Base-by-base conservation (phyloP, 495 filamentous ascomycete genomes). In the Penicillium manginii region DNA sequence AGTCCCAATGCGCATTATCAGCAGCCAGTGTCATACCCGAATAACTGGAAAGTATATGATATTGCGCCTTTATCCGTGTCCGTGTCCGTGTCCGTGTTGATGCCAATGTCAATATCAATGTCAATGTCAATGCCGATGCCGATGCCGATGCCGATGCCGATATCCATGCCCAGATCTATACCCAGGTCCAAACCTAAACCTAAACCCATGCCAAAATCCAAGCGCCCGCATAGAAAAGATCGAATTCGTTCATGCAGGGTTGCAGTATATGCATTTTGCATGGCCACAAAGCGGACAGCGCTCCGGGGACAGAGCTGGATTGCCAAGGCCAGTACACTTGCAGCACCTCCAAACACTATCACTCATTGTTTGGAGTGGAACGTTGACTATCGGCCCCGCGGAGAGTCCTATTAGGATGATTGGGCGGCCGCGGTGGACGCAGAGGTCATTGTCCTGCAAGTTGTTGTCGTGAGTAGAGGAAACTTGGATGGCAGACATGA, bases 231-330 rank as follows among this genome's bases (percentile, higher is more conserved):
- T 5, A 26, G 2, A 26, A 26, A 5, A 26, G 23, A 23, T 2
- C 23, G 2, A 23, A 23, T 5, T 5, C 4, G 7, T 5, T 26
- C 23, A 5, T 2, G 23, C 3, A 0, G 4, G 7, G 23, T 5
- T 26, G 23, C 23, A 26, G 23, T 26, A 26, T 0, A 26, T 2
- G 7, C 23, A 26, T 5, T 26, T 26, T 3, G 4, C 2, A 23
- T 63, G 57, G 18, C 2, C 6, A 19, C 61, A 63, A 47, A 52
- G 7, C 8, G 57, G 17, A 29, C 61, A 63, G 14, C 61, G 49
- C 5, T 60, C 61, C 8, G 52, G 57, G 9, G 56, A 23, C 12
- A 63, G 61, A 17, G 23, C 49, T 0, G 53, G 52, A 43, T 56
- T 63, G 7, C 2, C n/a, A 39, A 63, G 29, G 10, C 39, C 17